Conservation (phyloP, 441 rosid genomes). For the Pelargonium cotyledonis region DNA sequence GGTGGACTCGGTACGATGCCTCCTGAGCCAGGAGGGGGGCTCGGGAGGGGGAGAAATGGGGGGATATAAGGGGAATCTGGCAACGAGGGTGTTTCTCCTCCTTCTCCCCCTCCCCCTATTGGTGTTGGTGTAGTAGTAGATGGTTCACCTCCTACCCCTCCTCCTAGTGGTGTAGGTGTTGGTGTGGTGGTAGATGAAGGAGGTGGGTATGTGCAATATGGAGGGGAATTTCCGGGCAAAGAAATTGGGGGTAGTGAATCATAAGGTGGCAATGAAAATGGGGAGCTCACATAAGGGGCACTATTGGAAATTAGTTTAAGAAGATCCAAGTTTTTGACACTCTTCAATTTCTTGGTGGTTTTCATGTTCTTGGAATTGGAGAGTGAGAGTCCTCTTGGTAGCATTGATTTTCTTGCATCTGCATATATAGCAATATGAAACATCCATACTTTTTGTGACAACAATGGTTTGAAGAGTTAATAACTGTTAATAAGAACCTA, state of each 20-base stretch:
- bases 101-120: background rate
- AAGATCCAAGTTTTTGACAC: too few relatives aligned
- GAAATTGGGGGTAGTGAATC: slow-evolving; percentile 51
- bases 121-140: slow-evolving; percentile 26
- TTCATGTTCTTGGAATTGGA: slow-evolving; percentile 14
- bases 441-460: too few relatives aligned
- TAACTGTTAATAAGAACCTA: too few relatives aligned
- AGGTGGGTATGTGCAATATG: slow-evolving; percentile 58
- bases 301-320: slow-evolving; percentile 21
- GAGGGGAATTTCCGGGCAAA: slow-evolving; percentile 49
- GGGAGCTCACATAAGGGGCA: slow-evolving; percentile 52
- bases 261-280: slow-evolving; percentile 52
- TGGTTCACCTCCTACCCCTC: too few relatives aligned
- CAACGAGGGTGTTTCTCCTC: too few relatives aligned
- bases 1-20: background rate
- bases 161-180: too few relatives aligned
- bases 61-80: background rate
- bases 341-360: slow-evolving; percentile 29
- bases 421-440: too few relatives aligned
- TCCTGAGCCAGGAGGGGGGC: background rate
- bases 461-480: too few relatives aligned
- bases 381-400: background rate
- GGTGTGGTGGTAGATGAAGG: too few relatives aligned
- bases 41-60: background rate
- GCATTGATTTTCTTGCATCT: slow-evolving; percentile 46